These are phyloP conservation scores for Xylaria sp. DNA, from an alignment of 2,329 filamentous ascomycete genomes.

Conservation along the genomic window DNA sequence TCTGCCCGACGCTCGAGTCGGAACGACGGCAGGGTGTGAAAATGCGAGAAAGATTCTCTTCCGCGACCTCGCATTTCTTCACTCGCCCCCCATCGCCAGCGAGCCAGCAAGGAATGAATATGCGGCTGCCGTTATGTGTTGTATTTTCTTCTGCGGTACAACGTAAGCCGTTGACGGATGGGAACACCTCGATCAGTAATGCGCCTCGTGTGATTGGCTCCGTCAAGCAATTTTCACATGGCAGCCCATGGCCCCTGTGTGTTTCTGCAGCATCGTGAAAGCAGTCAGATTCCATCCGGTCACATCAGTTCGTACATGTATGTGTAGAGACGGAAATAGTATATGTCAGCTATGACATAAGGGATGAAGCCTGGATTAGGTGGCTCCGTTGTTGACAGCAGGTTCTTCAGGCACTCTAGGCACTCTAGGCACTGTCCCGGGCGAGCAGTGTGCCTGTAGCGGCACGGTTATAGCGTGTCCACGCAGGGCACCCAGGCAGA, in stretches of 20 bases:
- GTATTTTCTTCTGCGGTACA: background rate
- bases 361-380: too few species aligned
- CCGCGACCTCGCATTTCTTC: background rate
- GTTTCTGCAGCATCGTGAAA: background rate
- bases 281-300: slow-evolving; percentile 2
- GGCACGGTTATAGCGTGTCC: too few species aligned
- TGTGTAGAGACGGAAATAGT: too few species aligned
- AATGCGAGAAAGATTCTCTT: slow-evolving; percentile 17
- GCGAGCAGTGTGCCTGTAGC: too few species aligned
- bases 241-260: slow-evolving; percentile 5
- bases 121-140: too few species aligned
- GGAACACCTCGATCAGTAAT: slow-evolving; percentile 2
- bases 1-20: slow-evolving; percentile 4
- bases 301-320: background rate
- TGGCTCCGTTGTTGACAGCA: too few species aligned
- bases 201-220: slow-evolving; percentile 4
- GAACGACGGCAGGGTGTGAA: slow-evolving; percentile 1
- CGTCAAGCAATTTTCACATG: background rate
- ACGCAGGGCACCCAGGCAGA: too few species aligned
- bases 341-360: too few species aligned
- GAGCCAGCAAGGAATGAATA: too few species aligned
- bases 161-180: slow-evolving; percentile 28
- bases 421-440: too few species aligned
- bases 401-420: too few species aligned
- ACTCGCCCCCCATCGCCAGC: background rate